Evolutionary conservation across 2,329 filamentous ascomycete genomes (phyloP).

Genomic region (Periglandula ipomoeae): DNA sequence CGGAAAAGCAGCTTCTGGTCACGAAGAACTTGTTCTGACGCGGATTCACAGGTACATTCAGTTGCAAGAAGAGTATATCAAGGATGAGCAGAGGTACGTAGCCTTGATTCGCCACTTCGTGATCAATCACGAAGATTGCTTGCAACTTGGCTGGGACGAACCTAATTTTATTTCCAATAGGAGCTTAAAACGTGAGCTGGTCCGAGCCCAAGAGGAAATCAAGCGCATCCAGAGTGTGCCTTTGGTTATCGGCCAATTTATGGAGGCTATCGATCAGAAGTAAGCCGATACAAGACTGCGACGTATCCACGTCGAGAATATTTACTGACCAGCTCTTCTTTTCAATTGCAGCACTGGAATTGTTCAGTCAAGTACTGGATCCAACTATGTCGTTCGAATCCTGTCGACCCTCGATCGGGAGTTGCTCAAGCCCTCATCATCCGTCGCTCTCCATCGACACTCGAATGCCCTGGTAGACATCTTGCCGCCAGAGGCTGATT

Average conservation of each 20-base stretch:
- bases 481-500: conserved; percentile 95
- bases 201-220: conserved; percentile 97
- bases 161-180: conserved; percentile 30
- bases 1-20: neutral
- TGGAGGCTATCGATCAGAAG: conserved; percentile 99
- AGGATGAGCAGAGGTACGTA: conserved; percentile 86
- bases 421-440: conserved; percentile 94
- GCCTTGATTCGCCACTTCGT: neutral
- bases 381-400: conserved; percentile 97
- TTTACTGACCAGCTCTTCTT: neutral
- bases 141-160: too few relatives aligned
- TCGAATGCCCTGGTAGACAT: conserved; percentile 98
- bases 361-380: conserved; percentile 95
- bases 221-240: conserved; percentile 99
- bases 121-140: too few relatives aligned
- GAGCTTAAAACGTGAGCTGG: conserved; percentile 93
- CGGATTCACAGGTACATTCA: conserved; percentile 67
- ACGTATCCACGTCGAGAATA: neutral
- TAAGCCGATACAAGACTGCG: conserved; percentile 34
- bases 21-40: conserved; percentile 16
- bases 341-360: conserved; percentile 71
- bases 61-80: conserved; percentile 99
- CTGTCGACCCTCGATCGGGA: conserved; percentile 97
- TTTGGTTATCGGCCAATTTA: conserved; percentile 96
- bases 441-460: conserved; percentile 93